Percentiles rank a stretch among this genome's conserved stretches.
Conservation (phyloP, 768 basidiomycete genomes). For the Mycena sanguinolenta region DNA sequence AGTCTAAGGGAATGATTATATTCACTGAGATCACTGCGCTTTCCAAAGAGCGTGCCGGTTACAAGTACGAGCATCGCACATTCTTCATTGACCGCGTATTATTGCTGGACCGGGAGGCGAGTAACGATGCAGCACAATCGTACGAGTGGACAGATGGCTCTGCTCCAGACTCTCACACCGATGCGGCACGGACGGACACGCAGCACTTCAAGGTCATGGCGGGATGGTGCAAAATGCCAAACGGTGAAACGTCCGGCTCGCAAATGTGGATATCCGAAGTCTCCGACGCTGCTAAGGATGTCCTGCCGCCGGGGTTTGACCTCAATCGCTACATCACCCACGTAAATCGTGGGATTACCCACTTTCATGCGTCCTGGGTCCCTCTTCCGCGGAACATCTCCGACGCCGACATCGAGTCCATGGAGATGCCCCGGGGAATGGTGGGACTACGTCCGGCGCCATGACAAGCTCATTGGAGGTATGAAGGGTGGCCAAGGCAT, state of each 20-base stretch:
- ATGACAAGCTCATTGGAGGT: neutral
- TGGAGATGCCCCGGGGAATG: neutral
- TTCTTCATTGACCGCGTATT: conserved; percentile 14
- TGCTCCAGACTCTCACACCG: neutral
- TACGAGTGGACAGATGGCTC: neutral
- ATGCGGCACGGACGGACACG: neutral
- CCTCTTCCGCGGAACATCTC: conserved; percentile 2
- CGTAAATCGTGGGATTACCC: conserved; percentile 13
- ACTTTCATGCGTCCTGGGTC: conserved; percentile 5
- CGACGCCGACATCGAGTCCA: conserved; percentile 5
- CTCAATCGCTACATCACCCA: conserved; percentile 11
- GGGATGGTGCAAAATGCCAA: neutral
- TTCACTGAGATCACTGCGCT: too few species aligned
- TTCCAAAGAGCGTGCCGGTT: conserved; percentile 6
- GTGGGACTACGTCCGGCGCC: neutral
- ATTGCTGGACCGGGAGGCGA: neutral
- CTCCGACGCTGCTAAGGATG: neutral
- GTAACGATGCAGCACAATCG: neutral
- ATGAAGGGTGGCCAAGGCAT: conserved; percentile 4
- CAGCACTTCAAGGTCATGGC: neutral
- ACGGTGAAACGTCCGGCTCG: neutral
- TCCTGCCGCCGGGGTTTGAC: neutral
- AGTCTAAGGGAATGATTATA: too few species aligned
- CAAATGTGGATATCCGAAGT: neutral
- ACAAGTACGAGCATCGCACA: conserved; percentile 9